Base-by-base conservation (phyloP, 2,329 filamentous ascomycete genomes). In the Ophiostoma perfectum region DNA sequence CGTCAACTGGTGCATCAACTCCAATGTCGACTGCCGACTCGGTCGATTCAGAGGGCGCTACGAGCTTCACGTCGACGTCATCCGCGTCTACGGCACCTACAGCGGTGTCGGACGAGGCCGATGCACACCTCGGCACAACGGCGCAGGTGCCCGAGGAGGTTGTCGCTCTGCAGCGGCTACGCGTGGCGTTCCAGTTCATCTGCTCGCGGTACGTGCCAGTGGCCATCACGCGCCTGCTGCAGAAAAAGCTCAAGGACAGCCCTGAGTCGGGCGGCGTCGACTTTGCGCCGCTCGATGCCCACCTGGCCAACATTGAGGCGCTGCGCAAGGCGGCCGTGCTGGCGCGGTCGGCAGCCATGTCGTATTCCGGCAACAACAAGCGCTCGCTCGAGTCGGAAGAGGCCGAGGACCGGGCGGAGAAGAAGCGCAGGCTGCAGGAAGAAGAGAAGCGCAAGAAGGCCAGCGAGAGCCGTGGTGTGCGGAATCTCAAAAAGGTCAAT, bases 401-500 rank as follows among this genome's bases (percentile, higher is more conserved):
- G n/a, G 65, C 27, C 16, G 65, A 63, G n/a, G 64, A 92, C 70
- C 80, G 88, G 3, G 87, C 87, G 3, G 91, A 93, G 77, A 97
- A 95, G 85, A 93, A 90, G 80, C 83, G 89, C 60, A 93, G 89
- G 77, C 87, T 90, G 79, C 93, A 97, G 66, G 94, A 97, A 71
- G 93, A 97, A 70, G 93, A 97, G 70, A 90, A 89, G 80, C 89
- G 87, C 77, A 93, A 89, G 78, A 93, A 96, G 80, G 86, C 85
- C 2, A 82, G 81, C 38, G 86, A 91, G 79, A 95, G 90, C 71
- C 83, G 88, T 41, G 93, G 87, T 0, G 87, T 97, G 1, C 89
- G 88, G 76, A 85, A 93, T 64, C 77, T 99, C 75, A 90, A 90
- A 77, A 99, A 98, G 80, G 94, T 93, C 64, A 91, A 98, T 78